Conservation (phyloP, 441 rosid genomes). For the Cnidoscolus chayamansa region DNA sequence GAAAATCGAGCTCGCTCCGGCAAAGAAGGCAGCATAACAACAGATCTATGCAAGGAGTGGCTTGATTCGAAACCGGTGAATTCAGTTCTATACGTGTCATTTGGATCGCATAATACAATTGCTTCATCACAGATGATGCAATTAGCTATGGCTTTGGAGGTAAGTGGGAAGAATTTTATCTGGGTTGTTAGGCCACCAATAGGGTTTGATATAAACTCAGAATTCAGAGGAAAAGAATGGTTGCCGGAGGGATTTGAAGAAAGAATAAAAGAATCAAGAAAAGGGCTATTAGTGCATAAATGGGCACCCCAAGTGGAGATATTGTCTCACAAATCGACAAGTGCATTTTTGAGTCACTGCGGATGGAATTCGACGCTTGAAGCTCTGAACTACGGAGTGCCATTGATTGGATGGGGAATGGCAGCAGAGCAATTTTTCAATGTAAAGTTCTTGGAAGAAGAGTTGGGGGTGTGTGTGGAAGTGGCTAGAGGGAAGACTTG, state of each 20-base stretch:
- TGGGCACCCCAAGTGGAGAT: slow-evolving; percentile 81
- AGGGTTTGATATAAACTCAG: slow-evolving; percentile 50
- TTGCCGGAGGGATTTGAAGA: slow-evolving; percentile 53
- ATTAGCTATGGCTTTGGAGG: slow-evolving; percentile 60
- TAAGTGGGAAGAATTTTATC: slow-evolving; percentile 50
- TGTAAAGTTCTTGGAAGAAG: slow-evolving; percentile 56
- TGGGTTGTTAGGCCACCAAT: slow-evolving; percentile 80
- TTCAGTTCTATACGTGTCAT: slow-evolving; percentile 58
- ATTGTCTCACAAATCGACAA: slow-evolving; percentile 45
- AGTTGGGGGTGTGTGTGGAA: slow-evolving; percentile 57
- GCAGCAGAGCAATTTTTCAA: slow-evolving; percentile 79
- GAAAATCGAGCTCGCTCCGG: slow-evolving; percentile 29
- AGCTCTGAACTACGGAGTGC: slow-evolving; percentile 54
- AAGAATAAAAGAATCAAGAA: slow-evolving; percentile 33
- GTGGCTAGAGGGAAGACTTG: slow-evolving; percentile 62
- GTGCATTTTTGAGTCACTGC: slow-evolving; percentile 69
- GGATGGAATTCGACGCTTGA: slow-evolving; percentile 85
- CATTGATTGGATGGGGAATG: slow-evolving; percentile 73
- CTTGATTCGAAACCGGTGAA: slow-evolving; percentile 45
- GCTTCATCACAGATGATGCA: slow-evolving; percentile 58
- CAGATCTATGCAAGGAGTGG: slow-evolving; percentile 45
- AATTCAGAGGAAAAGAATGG: slow-evolving; percentile 45
- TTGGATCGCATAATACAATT: slow-evolving; percentile 66
- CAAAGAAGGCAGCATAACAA: slow-evolving; percentile 17
- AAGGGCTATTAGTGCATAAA: slow-evolving; percentile 48